These are phyloP conservation scores for Talaromyces sp. DNA, from an alignment of 2,329 filamentous ascomycete species.

Conservation along the genomic window DNA sequence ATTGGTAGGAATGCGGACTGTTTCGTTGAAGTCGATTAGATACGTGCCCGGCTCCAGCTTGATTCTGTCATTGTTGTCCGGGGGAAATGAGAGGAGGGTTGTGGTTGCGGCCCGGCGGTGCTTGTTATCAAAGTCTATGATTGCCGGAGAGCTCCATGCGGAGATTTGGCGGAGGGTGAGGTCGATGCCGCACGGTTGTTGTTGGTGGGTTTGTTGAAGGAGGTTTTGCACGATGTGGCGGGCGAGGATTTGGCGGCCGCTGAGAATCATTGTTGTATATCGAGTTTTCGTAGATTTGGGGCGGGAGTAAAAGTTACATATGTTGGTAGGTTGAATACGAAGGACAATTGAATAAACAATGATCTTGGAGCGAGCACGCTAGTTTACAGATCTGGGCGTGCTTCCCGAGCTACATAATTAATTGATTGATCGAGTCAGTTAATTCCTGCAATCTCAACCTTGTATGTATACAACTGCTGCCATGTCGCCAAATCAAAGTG, in stretches of 20 bases:
- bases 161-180: slow-evolving; percentile 27
- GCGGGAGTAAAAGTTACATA: too few species aligned
- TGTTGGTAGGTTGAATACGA: too few species aligned
- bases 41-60: slow-evolving; percentile 33
- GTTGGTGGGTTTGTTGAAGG: slow-evolving; percentile 21
- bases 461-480: not conserved
- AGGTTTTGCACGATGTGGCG: slow-evolving; percentile 24
- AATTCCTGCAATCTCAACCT: too few species aligned
- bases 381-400: not conserved
- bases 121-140: slow-evolving; percentile 31
- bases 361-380: not conserved
- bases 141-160: slow-evolving; percentile 28
- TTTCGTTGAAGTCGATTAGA: slow-evolving; percentile 42
- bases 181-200: slow-evolving; percentile 33
- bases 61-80: not conserved
- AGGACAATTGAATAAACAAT: not conserved
- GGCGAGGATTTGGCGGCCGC: slow-evolving; percentile 20
- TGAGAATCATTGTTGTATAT: slow-evolving; percentile 20
- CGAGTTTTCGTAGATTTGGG: not conserved
- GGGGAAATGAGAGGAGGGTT: slow-evolving; percentile 19
- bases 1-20: slow-evolving; percentile 36
- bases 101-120: slow-evolving; percentile 26
- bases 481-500: not conserved
- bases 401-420: not conserved
- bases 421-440: too few species aligned